phyloP scores from a whole-genome alignment of 257 asterid genomes.

The Capsicum chinense region DNA sequence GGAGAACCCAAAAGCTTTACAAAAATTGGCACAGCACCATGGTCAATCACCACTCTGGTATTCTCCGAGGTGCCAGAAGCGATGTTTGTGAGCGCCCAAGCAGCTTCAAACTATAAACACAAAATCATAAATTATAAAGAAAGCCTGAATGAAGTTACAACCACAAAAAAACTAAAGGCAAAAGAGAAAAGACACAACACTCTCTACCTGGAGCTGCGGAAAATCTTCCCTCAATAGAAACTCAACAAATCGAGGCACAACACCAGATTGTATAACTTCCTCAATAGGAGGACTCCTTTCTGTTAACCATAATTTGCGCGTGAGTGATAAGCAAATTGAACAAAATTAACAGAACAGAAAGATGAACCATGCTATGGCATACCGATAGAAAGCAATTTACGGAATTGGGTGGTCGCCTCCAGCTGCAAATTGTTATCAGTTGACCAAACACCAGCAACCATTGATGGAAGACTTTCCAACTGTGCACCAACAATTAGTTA shows the following conservation, averaged over 20 bases:
- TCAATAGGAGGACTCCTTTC: slow-evolving; percentile 95
- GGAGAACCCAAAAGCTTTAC: slow-evolving; percentile 84
- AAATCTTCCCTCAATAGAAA: slow-evolving; percentile 78
- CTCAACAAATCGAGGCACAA: slow-evolving; percentile 92
- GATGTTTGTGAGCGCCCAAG: slow-evolving; percentile 98
- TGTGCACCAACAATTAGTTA: slow-evolving; percentile 39
- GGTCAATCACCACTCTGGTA: slow-evolving; percentile 88
- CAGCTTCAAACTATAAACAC: slow-evolving; percentile 79
- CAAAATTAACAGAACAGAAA: background rate
- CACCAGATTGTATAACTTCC: slow-evolving; percentile 94
- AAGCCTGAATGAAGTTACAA: background rate
- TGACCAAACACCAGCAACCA: slow-evolving; percentile 80
- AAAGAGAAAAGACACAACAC: background rate
- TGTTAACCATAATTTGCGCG: slow-evolving; percentile 36
- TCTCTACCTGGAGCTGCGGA: slow-evolving; percentile 87
- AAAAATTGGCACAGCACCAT: slow-evolving; percentile 87
- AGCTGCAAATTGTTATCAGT: slow-evolving; percentile 69
- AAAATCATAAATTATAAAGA: slow-evolving; percentile 22
- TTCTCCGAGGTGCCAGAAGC: slow-evolving; percentile 97
- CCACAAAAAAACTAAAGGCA: background rate
- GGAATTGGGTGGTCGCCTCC: slow-evolving; percentile 82
- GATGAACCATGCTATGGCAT: slow-evolving; percentile 2
- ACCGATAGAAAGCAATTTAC: slow-evolving; percentile 91
- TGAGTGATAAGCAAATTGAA: background rate
- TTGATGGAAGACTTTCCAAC: slow-evolving; percentile 87